Evolutionary conservation across 108 stramenopile genomes (phyloP), one percentile per base, ranked within the genome.

Genomic region (Pseudonitzschia pungens): DNA sequence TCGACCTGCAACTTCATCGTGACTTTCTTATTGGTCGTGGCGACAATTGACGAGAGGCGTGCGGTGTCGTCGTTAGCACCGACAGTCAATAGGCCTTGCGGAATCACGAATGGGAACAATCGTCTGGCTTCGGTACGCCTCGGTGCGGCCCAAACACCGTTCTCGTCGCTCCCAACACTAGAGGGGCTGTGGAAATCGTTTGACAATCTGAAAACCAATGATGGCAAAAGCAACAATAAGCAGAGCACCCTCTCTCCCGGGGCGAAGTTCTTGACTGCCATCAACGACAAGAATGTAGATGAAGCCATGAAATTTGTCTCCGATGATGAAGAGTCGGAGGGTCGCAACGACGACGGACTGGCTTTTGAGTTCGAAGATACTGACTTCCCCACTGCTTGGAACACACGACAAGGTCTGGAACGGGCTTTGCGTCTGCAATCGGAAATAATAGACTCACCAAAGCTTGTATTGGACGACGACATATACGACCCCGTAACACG

Each of bases 401-500:
- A 0, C 26, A 48, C 45, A 14, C 55, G 48, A n/a, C 27, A 77
- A 2, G 52, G 65, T 15, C 28, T 77, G 16, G 76, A 77, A 50
- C 33, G 69, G 27, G 32, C 18, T n/a, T 48, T 77, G 27, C 60
- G 76, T 43, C 55, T 77, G 5, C 21, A 8, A 40, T 45, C 59
- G 16, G 59, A 69, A 41, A 10, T 51, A 4, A 16, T 10, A 21
- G 9, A 26, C 59, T 9, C 16, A 3, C 55, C 65, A 29, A 45
- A 41, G 6, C 20, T 51, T 40, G 58, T 62, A 1, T 28, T 72
- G 15, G 77, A 78, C 21, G 68, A 78, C 27, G 72, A 66, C n/a
- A 64, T 65, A 50, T 45, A 51, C 31, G 72, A 72, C 51, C 22
- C 42, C 3, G n/a, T 5, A 4, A 1, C 51, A 18, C 24, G 68